Evolutionary conservation across 1,139 yeast genomes (phyloP).

Genomic region (Blastobotrys buckinghamii): DNA sequence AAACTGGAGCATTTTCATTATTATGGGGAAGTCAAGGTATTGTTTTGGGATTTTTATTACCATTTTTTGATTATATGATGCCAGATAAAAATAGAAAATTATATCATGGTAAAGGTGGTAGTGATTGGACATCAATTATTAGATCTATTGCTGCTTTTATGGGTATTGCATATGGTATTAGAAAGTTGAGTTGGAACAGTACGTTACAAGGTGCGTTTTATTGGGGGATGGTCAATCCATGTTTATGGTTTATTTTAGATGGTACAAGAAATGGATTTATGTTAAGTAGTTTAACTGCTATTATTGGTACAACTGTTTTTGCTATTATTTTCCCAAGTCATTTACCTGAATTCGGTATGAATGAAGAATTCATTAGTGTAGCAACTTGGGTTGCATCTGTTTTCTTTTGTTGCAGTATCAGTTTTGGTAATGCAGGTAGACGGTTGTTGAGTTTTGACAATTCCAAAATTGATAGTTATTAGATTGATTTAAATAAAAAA

Average conservation of each 20-base stretch:
- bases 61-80: conserved; percentile 49
- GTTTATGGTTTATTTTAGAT: conserved; percentile 76
- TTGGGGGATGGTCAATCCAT: conserved; percentile 72
- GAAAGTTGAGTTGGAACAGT: conserved; percentile 75
- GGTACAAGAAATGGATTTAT: conserved; percentile 62
- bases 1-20: conserved; percentile 24
- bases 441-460: conserved; percentile 31
- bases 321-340: conserved; percentile 30
- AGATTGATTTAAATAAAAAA: not conserved
- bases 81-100: conserved; percentile 30
- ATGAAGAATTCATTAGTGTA: conserved; percentile 29
- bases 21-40: conserved; percentile 53
- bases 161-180: conserved; percentile 78
- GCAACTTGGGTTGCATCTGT: conserved; percentile 52
- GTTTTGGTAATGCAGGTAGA: conserved; percentile 70
- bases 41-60: conserved; percentile 56
- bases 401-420: conserved; percentile 60
- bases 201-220: conserved; percentile 68
- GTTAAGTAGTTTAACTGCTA: conserved; percentile 29
- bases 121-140: conserved; percentile 41
- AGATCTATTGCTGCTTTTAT: conserved; percentile 70
- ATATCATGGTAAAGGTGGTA: conserved; percentile 24
- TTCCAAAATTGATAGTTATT: not conserved
- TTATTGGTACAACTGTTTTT: conserved; percentile 28
- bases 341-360: conserved; percentile 19